Conservation (phyloP, 495 filamentous ascomycete genomes). For the Symbiotaphrina buchneri region DNA sequence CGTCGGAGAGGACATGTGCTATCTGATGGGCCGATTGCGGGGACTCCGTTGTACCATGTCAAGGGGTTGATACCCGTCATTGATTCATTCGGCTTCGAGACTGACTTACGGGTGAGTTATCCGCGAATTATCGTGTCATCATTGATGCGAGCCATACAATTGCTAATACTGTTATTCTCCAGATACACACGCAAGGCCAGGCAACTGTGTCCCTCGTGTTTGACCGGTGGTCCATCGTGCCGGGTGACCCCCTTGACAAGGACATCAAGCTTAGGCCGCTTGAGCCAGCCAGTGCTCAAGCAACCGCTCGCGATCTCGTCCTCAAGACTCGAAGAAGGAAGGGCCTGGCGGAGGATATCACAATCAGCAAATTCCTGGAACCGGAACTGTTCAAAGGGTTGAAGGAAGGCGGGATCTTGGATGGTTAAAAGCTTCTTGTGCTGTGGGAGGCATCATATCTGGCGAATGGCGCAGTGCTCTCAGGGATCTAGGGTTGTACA, state of each 20-base stretch:
- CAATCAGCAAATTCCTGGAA: constrained; percentile 87
- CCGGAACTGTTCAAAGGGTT: constrained; percentile 75
- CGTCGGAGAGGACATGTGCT: constrained; percentile 81
- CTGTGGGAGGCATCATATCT: too few relatives aligned
- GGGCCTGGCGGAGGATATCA: constrained; percentile 86
- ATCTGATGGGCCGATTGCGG: constrained; percentile 78
- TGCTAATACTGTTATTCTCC: background rate
- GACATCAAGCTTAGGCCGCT: constrained; percentile 62
- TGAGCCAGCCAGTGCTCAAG: constrained; percentile 68
- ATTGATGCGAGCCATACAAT: background rate
- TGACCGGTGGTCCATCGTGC: constrained; percentile 86
- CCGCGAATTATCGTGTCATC: background rate
- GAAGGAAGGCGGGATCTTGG: constrained; percentile 73
- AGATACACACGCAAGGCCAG: constrained; percentile 83
- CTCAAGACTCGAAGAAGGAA: constrained; percentile 87
- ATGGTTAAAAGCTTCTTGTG: constrained; percentile 20
- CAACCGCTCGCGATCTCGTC: constrained; percentile 84
- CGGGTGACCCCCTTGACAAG: constrained; percentile 82
- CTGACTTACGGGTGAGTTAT: constrained; percentile 43
- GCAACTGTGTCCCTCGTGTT: constrained; percentile 81
- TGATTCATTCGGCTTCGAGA: constrained; percentile 94
- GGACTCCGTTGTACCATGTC: constrained; percentile 79
- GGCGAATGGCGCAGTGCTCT: too few relatives aligned
- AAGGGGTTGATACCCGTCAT: constrained; percentile 85
- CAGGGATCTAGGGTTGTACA: too few relatives aligned